Evolutionary conservation across 176 grass and related monocot genomes (phyloP), one percentile per base, ranked within the genome.

Genomic region (Metroxylon sagu): DNA sequence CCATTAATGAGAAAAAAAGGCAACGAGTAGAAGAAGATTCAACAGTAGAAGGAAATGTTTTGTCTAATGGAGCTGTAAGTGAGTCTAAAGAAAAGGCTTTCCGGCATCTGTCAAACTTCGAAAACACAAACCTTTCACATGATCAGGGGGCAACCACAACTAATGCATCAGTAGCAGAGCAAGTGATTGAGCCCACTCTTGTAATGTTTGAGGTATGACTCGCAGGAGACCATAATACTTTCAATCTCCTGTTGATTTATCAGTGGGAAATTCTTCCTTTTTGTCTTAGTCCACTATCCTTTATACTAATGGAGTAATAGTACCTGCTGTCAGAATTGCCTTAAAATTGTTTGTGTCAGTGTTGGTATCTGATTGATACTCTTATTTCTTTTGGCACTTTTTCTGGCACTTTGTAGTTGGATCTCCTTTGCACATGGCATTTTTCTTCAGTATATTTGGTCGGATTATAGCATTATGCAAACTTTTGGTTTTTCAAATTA

Each of bases 111-210:
- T 50, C 75, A n/a, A 85, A 49, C 50, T 30, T 64, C 28, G 84
- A 88, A 65, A 72, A 60, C 18, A 73, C 79, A 52, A 87, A 97
- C 21, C 71, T 92, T 77, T 62, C 73, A 56, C 79, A 68, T 53
- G 57, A 73, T 60, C 74, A 70, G 29, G 74, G 71, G 55, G 78
- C 76, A 73, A 59, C 62, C 64, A 65, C 75, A 50, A 98, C 68
- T 77, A 98, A 98, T 79, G 87, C 93, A 14, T 98, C 93, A 56
- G 71, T 92, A 65, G 87, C 93, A 53, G 93, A 98, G 70, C 79
- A 88, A 82, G 93, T 83, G 62, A 91, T 98, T 29, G 93, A 98
- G 59, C 93, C 93, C 18, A 80, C 93, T 29, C 93, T 98, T 76
- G 93, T 98, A 53, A 98, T 98, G 93, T 92, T 98, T 78, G 93